Evolutionary conservation across 257 asterid species (phyloP).

Genomic region (Paraleonurus japonicus): DNA sequence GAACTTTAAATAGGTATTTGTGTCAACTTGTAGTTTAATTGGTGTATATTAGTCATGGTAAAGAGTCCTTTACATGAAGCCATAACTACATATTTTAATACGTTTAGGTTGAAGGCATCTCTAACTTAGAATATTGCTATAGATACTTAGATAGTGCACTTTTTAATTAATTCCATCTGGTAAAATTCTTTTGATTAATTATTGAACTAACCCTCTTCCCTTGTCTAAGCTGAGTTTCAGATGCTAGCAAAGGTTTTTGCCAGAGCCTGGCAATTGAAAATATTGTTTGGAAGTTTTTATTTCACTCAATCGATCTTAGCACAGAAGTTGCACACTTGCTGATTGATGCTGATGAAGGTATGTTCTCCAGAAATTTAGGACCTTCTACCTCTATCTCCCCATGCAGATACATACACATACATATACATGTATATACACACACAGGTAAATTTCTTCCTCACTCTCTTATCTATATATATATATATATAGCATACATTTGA

Average conservation of each 20-base stretch:
- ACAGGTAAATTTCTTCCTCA: background rate
- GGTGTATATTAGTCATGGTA: conserved; percentile 33
- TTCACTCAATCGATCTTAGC: conserved; percentile 41
- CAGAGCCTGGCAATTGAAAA: conserved; percentile 60
- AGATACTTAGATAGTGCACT: conserved; percentile 32
- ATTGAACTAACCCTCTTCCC: conserved; percentile 51
- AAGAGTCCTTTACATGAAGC: conserved; percentile 31
- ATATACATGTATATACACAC: background rate
- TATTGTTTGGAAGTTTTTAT: conserved; percentile 41
- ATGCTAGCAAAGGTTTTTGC: conserved; percentile 58
- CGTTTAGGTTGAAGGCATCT: conserved; percentile 43
- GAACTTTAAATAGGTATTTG: conserved; percentile 45
- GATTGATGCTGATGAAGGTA: conserved; percentile 55
- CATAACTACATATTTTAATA: conserved; percentile 20
- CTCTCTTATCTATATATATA: no score
- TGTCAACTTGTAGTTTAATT: conserved; percentile 38
- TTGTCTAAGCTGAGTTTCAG: conserved; percentile 59
- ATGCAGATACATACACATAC: background rate
- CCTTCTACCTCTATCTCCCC: background rate
- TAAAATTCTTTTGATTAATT: conserved; percentile 25
- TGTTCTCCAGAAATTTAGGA: conserved; percentile 23
- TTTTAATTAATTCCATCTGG: conserved; percentile 26
- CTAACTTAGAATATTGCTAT: conserved; percentile 36
- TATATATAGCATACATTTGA: no score
- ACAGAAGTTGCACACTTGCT: conserved; percentile 32